A percentile compares a stretch with the other conserved stretches of the same genome.
Evolutionary conservation across 805 yeast genomes (phyloP).

Genomic region (Metschnikowia drakensbergensis): DNA sequence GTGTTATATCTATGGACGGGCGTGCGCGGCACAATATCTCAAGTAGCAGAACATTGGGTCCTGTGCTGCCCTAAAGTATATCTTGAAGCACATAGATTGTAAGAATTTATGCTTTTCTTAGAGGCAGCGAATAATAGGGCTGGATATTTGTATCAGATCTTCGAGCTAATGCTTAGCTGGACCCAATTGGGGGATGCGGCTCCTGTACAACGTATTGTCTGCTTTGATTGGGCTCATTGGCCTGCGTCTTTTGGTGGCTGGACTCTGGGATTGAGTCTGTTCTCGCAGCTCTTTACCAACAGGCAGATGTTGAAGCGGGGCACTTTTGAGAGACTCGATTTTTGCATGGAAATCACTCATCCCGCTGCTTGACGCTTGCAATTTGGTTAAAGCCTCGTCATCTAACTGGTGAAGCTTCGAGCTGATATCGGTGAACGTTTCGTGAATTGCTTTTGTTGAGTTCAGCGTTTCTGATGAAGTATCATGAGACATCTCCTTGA

Average conservation of each 20-base stretch:
- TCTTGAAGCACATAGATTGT: not conserved
- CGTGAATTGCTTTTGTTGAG: not conserved
- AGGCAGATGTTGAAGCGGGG: not conserved
- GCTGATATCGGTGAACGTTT: not conserved
- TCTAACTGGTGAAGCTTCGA: not conserved
- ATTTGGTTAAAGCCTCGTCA: not conserved
- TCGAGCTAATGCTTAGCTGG: not conserved
- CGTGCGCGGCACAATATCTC: constrained; percentile 4
- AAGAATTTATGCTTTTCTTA: not conserved
- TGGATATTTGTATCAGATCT: not conserved
- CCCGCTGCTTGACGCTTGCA: not conserved
- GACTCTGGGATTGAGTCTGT: constrained; percentile 1
- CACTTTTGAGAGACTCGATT: not conserved
- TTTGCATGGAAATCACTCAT: not conserved
- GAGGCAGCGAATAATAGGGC: not conserved
- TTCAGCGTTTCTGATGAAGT: not conserved
- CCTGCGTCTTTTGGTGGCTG: constrained; percentile 9
- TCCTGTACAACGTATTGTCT: constrained; percentile 6
- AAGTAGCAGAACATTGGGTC: not conserved
- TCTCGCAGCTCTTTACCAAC: not conserved
- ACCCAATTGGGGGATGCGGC: constrained; percentile 14
- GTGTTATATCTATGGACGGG: constrained; percentile 5
- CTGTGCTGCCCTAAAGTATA: not conserved
- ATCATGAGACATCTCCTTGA: not conserved
- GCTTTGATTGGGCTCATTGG: constrained; percentile 8